Percentiles rank a stretch among this genome's conserved stretches.
Conservation (phyloP, 2,329 filamentous ascomycete species). For the Macrophomina pseudophaseolina region DNA sequence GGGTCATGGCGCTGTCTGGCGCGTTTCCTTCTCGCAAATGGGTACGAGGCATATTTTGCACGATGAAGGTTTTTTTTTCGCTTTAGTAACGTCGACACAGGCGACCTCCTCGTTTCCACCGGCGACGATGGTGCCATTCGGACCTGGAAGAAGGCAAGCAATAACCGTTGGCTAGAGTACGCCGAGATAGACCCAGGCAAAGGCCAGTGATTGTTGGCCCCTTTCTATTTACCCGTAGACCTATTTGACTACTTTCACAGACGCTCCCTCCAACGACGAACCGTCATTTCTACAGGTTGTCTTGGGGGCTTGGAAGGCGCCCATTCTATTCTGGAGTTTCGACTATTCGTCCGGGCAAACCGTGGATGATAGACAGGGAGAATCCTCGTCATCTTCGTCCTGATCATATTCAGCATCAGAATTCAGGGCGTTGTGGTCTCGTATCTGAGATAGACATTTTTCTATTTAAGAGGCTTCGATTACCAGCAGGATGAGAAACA, state of each 20-base stretch:
- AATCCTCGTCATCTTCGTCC: neutral
- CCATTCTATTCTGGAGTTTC: neutral
- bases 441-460: no score
- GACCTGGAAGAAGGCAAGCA: conserved; percentile 56
- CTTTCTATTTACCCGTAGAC: neutral
- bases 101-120: conserved; percentile 75
- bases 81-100: conserved; percentile 53
- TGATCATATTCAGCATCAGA: neutral
- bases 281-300: neutral
- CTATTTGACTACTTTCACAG: conserved; percentile 17
- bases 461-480: no score
- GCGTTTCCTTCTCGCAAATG: conserved; percentile 67
- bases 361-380: neutral
- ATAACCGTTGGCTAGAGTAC: conserved; percentile 55
- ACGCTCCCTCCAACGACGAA: neutral
- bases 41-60: conserved; percentile 37
- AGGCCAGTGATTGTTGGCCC: conserved; percentile 4
- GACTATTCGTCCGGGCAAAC: neutral
- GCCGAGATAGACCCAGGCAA: conserved; percentile 49
- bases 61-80: neutral
- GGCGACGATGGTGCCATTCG: conserved; percentile 72
- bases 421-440: neutral
- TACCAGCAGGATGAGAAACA: no score
- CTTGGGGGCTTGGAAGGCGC: conserved; percentile 10
- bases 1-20: conserved; percentile 75